Percentiles rank a stretch among this genome's conserved stretches.
Conservation (phyloP, 805 yeast species). For the Helenozyma baotianmanensis region DNA sequence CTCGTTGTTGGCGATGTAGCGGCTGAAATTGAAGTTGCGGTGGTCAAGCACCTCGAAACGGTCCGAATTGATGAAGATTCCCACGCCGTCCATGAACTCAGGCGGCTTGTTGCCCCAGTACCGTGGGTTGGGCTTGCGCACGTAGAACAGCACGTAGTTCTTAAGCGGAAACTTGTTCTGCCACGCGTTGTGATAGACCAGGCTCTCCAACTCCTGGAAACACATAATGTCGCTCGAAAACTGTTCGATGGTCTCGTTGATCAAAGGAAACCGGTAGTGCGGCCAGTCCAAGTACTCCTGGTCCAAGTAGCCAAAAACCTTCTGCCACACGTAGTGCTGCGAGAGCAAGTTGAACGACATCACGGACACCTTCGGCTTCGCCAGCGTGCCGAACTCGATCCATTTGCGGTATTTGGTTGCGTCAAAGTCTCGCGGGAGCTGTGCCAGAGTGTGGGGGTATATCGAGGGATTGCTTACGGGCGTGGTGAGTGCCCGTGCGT, state of each 20-base stretch:
- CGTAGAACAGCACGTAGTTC: constrained; percentile 45
- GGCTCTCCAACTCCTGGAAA: constrained; percentile 48
- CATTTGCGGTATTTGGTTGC: constrained; percentile 21
- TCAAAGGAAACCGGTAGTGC: constrained; percentile 38
- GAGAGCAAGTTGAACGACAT: constrained; percentile 46
- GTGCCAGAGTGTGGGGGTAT: constrained; percentile 2
- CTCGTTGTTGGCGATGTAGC: constrained; percentile 20
- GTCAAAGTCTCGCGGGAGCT: constrained; percentile 13
- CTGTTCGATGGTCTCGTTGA: constrained; percentile 25
- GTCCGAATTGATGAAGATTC: constrained; percentile 46
- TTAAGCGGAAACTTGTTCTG: constrained; percentile 20
- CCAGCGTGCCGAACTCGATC: constrained; percentile 9
- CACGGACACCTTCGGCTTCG: constrained; percentile 17
- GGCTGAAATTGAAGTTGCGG: constrained; percentile 28
- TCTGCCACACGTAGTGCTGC: constrained; percentile 57
- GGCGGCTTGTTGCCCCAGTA: constrained; percentile 45
- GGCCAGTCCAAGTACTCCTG: constrained; percentile 44
- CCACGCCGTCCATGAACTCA: constrained; percentile 56
- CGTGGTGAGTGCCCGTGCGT: no score
- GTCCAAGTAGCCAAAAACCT: constrained; percentile 50
- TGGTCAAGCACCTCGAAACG: constrained; percentile 41
- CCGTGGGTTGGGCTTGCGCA: constrained; percentile 46
- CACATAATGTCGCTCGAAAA: constrained; percentile 58
- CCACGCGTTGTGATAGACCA: constrained; percentile 41
- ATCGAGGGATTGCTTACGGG: constrained; percentile 1